Conservation (phyloP, 371 early-diverging fungal species). For the Blakeslea trispora region DNA sequence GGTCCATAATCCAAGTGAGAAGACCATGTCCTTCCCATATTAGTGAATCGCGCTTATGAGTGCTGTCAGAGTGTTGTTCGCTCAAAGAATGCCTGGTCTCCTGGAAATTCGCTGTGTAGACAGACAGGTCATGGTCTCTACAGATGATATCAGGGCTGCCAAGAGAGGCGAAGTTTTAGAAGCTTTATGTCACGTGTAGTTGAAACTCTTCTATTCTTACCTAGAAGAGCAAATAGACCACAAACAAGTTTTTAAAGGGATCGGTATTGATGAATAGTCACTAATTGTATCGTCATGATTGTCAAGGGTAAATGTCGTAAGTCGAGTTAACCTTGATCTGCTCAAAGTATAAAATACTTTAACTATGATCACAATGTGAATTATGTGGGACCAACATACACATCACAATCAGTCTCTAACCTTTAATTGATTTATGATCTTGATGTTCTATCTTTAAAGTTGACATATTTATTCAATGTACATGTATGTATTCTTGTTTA, state of each 20-base stretch:
- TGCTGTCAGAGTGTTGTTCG: neutral
- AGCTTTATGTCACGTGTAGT: constrained; percentile 23
- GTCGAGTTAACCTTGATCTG: constrained; percentile 34
- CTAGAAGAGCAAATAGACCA: constrained; percentile 49
- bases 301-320: constrained; percentile 26
- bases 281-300: constrained; percentile 5
- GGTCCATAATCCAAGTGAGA: constrained; percentile 43
- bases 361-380: constrained; percentile 4
- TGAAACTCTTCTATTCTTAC: constrained; percentile 23
- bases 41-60: constrained; percentile 11
- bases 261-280: constrained; percentile 17
- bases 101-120: constrained; percentile 48
- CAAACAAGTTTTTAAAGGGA: constrained; percentile 40
- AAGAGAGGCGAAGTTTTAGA: constrained; percentile 7
- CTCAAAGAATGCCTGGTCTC: constrained; percentile 30
- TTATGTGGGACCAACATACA: neutral
- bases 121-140: constrained; percentile 45
- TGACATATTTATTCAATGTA: constrained; percentile 1
- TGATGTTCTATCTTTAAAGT: constrained; percentile 1
- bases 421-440: constrained; percentile 11
- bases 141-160: constrained; percentile 51
- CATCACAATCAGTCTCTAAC: constrained; percentile 1
- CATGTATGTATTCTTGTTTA: constrained; percentile 1
- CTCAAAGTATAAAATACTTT: constrained; percentile 19
- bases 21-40: constrained; percentile 55